Evolutionary conservation across 2,329 filamentous ascomycete genomes (phyloP).

Genomic region (Cryoendolithus antarcticus): DNA sequence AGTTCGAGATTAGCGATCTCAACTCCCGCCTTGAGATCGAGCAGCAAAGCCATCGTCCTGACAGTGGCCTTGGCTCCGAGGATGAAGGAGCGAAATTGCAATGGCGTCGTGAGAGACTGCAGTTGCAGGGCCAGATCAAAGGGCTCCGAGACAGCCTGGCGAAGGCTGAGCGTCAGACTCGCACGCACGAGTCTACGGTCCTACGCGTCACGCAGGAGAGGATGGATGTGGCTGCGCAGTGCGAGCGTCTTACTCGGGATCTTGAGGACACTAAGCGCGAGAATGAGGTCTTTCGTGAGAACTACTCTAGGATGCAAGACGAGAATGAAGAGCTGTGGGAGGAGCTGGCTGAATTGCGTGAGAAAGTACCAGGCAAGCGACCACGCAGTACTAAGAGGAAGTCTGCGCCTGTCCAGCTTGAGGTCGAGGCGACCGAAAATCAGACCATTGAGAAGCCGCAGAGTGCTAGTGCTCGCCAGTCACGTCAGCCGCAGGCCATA

Average conservation of each 20-base stretch:
- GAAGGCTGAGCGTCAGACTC: slow-evolving; percentile 49
- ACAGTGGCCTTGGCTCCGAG: slow-evolving; percentile 37
- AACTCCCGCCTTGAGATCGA: slow-evolving; percentile 34
- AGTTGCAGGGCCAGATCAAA: slow-evolving; percentile 47
- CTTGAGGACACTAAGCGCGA: slow-evolving; percentile 38
- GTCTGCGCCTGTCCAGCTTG: not conserved
- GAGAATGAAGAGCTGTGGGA: slow-evolving; percentile 61
- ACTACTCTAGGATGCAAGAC: slow-evolving; percentile 51
- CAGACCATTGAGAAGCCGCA: slow-evolving; percentile 17
- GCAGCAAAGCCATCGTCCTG: slow-evolving; percentile 28
- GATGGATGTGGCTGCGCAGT: slow-evolving; percentile 51
- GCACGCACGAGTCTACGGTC: slow-evolving; percentile 50
- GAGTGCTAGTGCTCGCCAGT: slow-evolving; percentile 1
- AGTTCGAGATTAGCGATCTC: slow-evolving; percentile 48
- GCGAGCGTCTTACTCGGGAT: slow-evolving; percentile 48
- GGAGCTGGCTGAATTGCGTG: slow-evolving; percentile 27
- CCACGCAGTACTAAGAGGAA: slow-evolving; percentile 25
- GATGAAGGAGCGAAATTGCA: slow-evolving; percentile 29
- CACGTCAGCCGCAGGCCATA: not conserved
- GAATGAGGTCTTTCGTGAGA: slow-evolving; percentile 43
- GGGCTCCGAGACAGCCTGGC: slow-evolving; percentile 50
- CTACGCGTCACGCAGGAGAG: slow-evolving; percentile 52
- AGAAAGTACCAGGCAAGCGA: slow-evolving; percentile 29
- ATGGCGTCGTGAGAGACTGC: slow-evolving; percentile 41
- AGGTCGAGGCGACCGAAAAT: slow-evolving; percentile 8